Conservation (phyloP, 257 asterid genomes). For the Agastache rugosa region DNA sequence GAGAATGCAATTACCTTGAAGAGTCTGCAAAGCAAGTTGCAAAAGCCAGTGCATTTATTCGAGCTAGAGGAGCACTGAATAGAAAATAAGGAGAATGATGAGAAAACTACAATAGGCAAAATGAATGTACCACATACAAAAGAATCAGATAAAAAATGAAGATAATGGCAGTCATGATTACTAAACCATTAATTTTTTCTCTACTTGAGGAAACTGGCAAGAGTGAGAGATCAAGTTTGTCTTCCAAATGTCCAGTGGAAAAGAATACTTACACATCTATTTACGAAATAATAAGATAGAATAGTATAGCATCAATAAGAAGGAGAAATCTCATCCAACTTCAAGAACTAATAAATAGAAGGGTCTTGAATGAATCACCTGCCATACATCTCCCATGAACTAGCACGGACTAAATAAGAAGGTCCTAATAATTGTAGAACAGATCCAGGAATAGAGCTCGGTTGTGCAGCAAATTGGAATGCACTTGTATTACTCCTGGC, state of each 20-base stretch:
- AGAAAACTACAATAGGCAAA: conserved; percentile 31
- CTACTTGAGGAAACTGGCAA: not conserved
- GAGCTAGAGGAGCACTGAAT: conserved; percentile 84
- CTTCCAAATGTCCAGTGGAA: conserved; percentile 9
- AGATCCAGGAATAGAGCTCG: conserved; percentile 82
- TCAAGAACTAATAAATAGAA: conserved; percentile 30
- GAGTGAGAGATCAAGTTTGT: conserved; percentile 19
- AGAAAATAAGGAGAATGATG: conserved; percentile 43
- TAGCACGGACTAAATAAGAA: conserved; percentile 85
- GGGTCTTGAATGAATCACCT: conserved; percentile 56
- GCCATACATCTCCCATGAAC: conserved; percentile 97
- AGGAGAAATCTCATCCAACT: conserved; percentile 11
- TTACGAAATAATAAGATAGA: not conserved
- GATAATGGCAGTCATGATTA: conserved; percentile 23
- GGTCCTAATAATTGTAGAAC: conserved; percentile 88
- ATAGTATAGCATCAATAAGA: conserved; percentile 11
- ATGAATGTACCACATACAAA: conserved; percentile 20
- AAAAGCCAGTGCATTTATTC: conserved; percentile 75
- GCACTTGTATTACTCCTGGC: conserved; percentile 41
- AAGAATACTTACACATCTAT: conserved; percentile 8
- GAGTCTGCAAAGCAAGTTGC: conserved; percentile 85
- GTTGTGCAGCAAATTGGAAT: conserved; percentile 72
- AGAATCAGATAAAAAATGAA: conserved; percentile 26
- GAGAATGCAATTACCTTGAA: conserved; percentile 65
- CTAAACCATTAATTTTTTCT: not conserved